These are phyloP conservation scores for Cladosporium sp. DNA, from an alignment of 2,329 filamentous ascomycete genomes.

Conservation along the genomic window DNA sequence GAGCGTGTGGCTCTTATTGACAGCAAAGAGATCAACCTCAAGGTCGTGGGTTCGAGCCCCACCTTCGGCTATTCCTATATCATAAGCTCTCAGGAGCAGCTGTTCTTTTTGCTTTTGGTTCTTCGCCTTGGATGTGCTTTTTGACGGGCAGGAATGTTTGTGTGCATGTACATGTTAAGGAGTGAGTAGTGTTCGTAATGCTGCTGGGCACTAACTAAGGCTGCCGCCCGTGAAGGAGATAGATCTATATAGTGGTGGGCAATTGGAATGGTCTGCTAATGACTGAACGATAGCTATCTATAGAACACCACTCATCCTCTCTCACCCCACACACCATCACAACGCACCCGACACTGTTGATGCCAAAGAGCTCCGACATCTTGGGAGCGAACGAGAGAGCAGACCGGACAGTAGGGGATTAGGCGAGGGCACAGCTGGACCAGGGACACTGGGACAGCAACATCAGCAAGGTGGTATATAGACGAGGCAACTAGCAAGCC, in stretches of 20 bases:
- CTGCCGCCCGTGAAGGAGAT: no score
- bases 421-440: neutral
- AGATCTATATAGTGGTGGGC: no score
- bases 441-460: neutral
- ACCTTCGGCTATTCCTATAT: slow-evolving; percentile 31
- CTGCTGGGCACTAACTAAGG: no score
- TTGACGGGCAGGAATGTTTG: no score
- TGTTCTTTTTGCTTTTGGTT: neutral
- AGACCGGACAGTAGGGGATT: neutral
- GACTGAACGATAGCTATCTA: no score
- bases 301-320: neutral
- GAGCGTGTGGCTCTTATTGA: slow-evolving; percentile 53
- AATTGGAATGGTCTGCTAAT: no score
- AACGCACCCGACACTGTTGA: neutral
- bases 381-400: neutral
- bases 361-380: neutral
- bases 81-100: neutral
- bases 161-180: no score
- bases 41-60: slow-evolving; percentile 30
- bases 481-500: neutral
- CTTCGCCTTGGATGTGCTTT: no score
- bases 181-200: no score
- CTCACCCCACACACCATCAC: neutral
- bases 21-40: slow-evolving; percentile 26
- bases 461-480: neutral